Evolutionary conservation across 176 grass and related monocot species (phyloP).

Genomic region (Rhynchospora breviuscula): DNA sequence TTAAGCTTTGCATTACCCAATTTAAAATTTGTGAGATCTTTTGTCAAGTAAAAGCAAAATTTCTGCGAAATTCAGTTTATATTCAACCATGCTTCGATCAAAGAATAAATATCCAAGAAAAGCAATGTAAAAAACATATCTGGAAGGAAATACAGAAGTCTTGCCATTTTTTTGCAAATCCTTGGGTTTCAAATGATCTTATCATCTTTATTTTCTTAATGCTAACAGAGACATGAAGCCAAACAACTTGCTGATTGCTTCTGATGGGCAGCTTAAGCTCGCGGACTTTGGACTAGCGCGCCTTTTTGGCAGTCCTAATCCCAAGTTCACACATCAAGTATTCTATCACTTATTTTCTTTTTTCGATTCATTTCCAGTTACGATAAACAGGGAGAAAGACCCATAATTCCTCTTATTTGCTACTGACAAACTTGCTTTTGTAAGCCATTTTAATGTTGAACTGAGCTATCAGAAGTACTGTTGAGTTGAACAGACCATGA

Average conservation of each 20-base stretch:
- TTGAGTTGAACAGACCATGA: not conserved
- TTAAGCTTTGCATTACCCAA: not conserved
- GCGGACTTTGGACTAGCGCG: slow-evolving; percentile 94
- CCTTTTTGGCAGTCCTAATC: slow-evolving; percentile 86
- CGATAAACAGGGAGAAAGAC: not conserved
- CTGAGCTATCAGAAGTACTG: not conserved
- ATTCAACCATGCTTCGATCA: not conserved
- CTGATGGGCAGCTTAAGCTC: slow-evolving; percentile 95
- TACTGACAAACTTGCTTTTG: not conserved
- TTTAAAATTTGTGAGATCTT: not conserved
- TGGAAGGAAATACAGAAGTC: not conserved
- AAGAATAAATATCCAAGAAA: not conserved
- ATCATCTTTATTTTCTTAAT: slow-evolving; percentile 1
- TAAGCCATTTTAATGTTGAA: not conserved
- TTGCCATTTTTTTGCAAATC: not conserved
- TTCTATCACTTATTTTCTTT: slow-evolving; percentile 17
- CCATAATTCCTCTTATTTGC: not conserved
- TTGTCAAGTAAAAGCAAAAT: not conserved
- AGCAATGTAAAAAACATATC: not conserved
- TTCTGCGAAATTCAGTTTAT: not conserved
- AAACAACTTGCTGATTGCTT: slow-evolving; percentile 87
- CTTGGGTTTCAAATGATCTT: not conserved
- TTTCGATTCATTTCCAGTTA: not conserved
- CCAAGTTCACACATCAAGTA: slow-evolving; percentile 97
- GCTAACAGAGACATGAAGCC: slow-evolving; percentile 95